Evolutionary conservation across 2,329 filamentous ascomycete genomes (phyloP), one percentile per base, ranked within the genome.

Genomic region (Madurella fahalii): DNA sequence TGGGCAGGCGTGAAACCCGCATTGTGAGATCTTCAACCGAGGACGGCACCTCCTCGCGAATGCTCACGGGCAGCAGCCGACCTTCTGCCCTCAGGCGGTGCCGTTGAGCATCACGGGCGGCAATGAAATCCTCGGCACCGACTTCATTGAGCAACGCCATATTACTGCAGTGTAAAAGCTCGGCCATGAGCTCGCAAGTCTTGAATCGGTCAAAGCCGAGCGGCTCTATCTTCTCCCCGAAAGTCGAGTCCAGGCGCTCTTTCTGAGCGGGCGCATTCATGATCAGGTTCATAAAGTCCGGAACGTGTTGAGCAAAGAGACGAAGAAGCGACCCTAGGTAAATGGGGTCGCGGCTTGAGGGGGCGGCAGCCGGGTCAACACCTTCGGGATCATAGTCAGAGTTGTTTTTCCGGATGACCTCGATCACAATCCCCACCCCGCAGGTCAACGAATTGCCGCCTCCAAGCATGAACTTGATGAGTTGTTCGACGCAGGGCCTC

Each of bases 361-460:
- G 93, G 52, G 86, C 78, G 2, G 88, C 83, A 61, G 89, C 89
- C 30, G 89, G 84, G 56, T 91, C 90, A 47, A 87, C 84, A 58
- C 92, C 85, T 63, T 97, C 94, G 1, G 94, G 87, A 64, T 99
- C 94, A 69, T 99, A 99, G 71, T 99, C 94, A 0, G 94, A 97
- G 70, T 99, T 99, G 73, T 99, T 99, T 75, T 99, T 99, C 57
- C 94, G 84, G 68, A 99, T 99, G 44, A 99, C 94, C 72, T 99
- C 94, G 60, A 99, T 99, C 34, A 99, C 83, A 65, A 97, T 96
- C 17, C 94, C 94, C 11, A 99, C 94, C 47, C 94, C 94, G 15
- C 97, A 95, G 0, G 93, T 97, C 55, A 99, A 74, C 5, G 94
- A 88, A 65, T 99, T 97, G 25, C 94, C 94, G 40, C 94, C 94